phyloP scores from a whole-genome alignment of 2,329 filamentous ascomycete species.

The Sclerotinia spermophila region DNA sequence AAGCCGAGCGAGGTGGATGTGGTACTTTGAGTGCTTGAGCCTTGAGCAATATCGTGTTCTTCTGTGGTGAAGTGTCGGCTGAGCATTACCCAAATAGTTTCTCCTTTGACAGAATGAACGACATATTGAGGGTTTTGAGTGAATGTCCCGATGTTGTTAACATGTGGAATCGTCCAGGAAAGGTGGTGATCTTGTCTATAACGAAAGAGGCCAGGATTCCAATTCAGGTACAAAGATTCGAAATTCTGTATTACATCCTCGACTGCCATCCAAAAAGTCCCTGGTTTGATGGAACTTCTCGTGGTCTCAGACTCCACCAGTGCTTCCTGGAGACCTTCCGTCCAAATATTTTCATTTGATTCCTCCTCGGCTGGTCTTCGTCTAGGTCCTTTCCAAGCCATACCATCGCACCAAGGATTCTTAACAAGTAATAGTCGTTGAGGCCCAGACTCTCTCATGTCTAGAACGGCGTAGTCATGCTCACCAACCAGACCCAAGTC shows the following conservation, averaged over 20 bases:
- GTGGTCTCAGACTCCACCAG: constrained; percentile 23
- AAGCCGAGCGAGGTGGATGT: constrained; percentile 57
- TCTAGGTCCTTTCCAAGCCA: constrained; percentile 60
- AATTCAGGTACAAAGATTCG: constrained; percentile 94
- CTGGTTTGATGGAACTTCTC: constrained; percentile 45
- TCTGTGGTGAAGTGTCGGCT: constrained; percentile 78
- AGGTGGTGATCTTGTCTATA: constrained; percentile 88
- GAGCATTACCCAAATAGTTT: constrained; percentile 77
- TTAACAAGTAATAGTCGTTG: constrained; percentile 76
- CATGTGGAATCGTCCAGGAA: constrained; percentile 62
- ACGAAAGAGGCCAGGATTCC: constrained; percentile 83
- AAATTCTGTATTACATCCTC: constrained; percentile 88
- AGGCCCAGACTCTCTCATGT: constrained; percentile 63
- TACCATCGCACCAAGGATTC: constrained; percentile 90
- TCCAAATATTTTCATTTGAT: constrained; percentile 21
- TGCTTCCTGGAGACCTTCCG: constrained; percentile 29
- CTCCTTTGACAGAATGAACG: constrained; percentile 54
- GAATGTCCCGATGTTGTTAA: constrained; percentile 51
- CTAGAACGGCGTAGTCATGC: constrained; percentile 90
- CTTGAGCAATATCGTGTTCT: constrained; percentile 55
- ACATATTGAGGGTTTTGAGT: constrained; percentile 71
- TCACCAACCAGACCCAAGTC: constrained; percentile 80
- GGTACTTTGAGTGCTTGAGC: constrained; percentile 32
- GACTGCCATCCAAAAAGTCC: constrained; percentile 92
- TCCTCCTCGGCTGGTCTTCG: constrained; percentile 15